Conservation (phyloP, 2,329 filamentous ascomycete genomes). For the Hypoxylon sp. region DNA sequence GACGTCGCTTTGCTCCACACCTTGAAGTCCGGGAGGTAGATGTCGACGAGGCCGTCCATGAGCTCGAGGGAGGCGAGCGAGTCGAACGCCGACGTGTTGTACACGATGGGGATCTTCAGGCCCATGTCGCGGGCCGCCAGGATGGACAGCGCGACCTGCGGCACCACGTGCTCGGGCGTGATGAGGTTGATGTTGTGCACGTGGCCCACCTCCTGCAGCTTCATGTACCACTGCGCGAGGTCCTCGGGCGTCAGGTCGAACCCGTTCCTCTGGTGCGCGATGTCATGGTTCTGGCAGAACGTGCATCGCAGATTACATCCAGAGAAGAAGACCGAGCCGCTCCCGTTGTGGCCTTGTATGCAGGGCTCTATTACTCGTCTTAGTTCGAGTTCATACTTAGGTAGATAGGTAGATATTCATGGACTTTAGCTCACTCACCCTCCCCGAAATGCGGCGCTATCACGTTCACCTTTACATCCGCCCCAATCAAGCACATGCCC, state of each 20-base stretch:
- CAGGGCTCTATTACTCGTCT: conserved; percentile 74
- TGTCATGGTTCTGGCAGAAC: conserved; percentile 87
- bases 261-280: conserved; percentile 84
- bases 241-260: conserved; percentile 84
- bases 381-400: conserved; percentile 7
- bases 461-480: conserved; percentile 80
- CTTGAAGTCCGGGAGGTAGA: conserved; percentile 92
- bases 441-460: conserved; percentile 90
- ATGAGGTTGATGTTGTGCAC: conserved; percentile 94
- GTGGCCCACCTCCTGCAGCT: conserved; percentile 82
- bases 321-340: conserved; percentile 85
- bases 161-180: conserved; percentile 88
- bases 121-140: conserved; percentile 79
- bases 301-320: conserved; percentile 82
- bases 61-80: conserved; percentile 78
- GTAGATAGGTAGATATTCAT: neutral
- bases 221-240: conserved; percentile 85
- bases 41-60: conserved; percentile 84
- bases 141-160: conserved; percentile 84
- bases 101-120: conserved; percentile 80
- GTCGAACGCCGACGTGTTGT: conserved; percentile 89
- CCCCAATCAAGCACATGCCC: conserved; percentile 83
- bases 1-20: conserved; percentile 79
- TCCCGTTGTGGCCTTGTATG: conserved; percentile 85
- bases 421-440: conserved; percentile 60